Evolutionary conservation across 2,329 filamentous ascomycete species (phyloP).

Genomic region (Fragosphaeria purpurea): DNA sequence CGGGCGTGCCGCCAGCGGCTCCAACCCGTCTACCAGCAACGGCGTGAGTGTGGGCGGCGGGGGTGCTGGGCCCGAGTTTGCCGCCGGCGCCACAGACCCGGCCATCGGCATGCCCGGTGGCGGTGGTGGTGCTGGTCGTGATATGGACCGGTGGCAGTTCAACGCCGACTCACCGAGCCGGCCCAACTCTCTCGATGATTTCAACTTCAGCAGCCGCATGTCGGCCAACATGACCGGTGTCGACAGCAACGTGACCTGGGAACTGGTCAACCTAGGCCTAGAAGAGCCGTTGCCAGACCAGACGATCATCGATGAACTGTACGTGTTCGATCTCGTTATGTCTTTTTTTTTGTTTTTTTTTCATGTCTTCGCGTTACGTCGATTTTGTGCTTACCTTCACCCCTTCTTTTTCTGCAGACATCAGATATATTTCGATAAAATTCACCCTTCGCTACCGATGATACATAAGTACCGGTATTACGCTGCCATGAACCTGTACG

Average conservation of each 20-base stretch:
- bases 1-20: not conserved
- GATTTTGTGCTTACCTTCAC: no score
- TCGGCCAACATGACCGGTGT: conserved; percentile 40
- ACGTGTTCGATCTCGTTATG: conserved; percentile 21
- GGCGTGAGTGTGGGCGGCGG: not conserved
- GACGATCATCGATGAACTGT: conserved; percentile 72
- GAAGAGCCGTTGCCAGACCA: conserved; percentile 50
- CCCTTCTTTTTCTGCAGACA: conserved; percentile 38
- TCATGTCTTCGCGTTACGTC: not conserved
- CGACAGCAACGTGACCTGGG: conserved; percentile 63
- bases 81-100: conserved; percentile 30
- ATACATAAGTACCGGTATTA: conserved; percentile 83
- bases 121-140: conserved; percentile 18
- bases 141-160: conserved; percentile 47
- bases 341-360: not conserved
- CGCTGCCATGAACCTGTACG: conserved; percentile 73
- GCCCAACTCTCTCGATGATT: conserved; percentile 40
- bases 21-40: conserved; percentile 11
- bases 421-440: conserved; percentile 80
- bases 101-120: conserved; percentile 36
- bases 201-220: conserved; percentile 44
- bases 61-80: not conserved
- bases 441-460: conserved; percentile 77
- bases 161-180: conserved; percentile 42
- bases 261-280: conserved; percentile 53